These are phyloP conservation scores for Talaromyces funiculosus DNA, from an alignment of 2,329 filamentous ascomycete genomes.

Conservation along the genomic window DNA sequence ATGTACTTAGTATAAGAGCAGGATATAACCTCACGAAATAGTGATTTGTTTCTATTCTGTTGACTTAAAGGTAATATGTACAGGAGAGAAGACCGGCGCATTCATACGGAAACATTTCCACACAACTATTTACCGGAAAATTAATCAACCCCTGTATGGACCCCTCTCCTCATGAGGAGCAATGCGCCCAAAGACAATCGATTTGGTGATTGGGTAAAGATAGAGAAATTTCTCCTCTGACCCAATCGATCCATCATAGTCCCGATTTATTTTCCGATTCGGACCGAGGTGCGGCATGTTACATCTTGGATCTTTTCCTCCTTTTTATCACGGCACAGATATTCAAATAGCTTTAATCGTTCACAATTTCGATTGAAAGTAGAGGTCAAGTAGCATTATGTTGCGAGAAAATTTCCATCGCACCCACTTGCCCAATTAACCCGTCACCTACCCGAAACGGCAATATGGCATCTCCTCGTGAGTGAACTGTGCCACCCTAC, in stretches of 20 bases:
- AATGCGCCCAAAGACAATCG: background rate
- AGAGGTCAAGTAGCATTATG: background rate
- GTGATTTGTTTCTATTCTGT: background rate
- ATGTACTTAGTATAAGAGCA: background rate
- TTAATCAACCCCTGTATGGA: background rate
- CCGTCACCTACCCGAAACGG: background rate
- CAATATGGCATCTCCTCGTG: background rate
- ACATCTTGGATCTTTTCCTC: background rate
- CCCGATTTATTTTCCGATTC: background rate
- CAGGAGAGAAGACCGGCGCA: background rate
- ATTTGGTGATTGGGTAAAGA: background rate
- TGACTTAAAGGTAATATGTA: background rate
- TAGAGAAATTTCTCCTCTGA: background rate
- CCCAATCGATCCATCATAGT: background rate
- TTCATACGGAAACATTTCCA: background rate
- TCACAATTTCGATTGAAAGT: background rate
- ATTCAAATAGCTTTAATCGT: background rate
- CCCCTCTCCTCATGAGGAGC: background rate
- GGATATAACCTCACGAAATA: background rate
- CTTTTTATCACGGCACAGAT: background rate
- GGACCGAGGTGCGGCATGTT: background rate
- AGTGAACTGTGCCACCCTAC: background rate
- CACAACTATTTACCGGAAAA: background rate
- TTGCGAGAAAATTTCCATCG: background rate
- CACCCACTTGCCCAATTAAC: background rate